A percentile compares a stretch with the other conserved stretches of the same genome.
These are phyloP conservation scores for Aspergillus leporis DNA, from an alignment of 495 filamentous ascomycete species.

Conservation along the genomic window DNA sequence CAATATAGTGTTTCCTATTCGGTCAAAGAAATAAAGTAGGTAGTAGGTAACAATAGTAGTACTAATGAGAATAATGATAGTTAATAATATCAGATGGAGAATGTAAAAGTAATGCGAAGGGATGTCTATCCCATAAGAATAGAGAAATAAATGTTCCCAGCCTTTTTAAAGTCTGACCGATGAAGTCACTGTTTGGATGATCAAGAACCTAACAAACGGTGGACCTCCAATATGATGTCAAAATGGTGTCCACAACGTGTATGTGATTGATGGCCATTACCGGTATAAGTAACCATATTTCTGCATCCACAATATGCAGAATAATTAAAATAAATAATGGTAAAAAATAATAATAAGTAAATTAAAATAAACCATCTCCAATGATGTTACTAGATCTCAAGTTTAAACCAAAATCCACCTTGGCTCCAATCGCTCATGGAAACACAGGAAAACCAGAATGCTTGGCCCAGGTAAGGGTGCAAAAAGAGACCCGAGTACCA, in stretches of 20 bases:
- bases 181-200: neutral
- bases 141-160: neutral
- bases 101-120: neutral
- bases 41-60: neutral
- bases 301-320: neutral
- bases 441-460: conserved; percentile 22
- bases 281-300: neutral
- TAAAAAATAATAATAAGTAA: neutral
- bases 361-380: neutral
- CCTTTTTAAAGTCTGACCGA: neutral
- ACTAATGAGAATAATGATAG: neutral
- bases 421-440: conserved; percentile 15
- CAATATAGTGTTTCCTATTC: neutral
- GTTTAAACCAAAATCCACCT: conserved; percentile 2
- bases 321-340: neutral
- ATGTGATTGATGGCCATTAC: neutral
- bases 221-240: neutral
- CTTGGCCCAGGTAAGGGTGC: conserved; percentile 26
- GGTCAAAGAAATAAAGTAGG: neutral
- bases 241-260: neutral
- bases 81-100: neutral
- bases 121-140: neutral
- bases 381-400: neutral
- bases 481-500: neutral
- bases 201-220: neutral